Percentiles rank a stretch among this genome's conserved stretches.
Conservation (phyloP, 306 rosid genomes). For the Prunus kanzakura region DNA sequence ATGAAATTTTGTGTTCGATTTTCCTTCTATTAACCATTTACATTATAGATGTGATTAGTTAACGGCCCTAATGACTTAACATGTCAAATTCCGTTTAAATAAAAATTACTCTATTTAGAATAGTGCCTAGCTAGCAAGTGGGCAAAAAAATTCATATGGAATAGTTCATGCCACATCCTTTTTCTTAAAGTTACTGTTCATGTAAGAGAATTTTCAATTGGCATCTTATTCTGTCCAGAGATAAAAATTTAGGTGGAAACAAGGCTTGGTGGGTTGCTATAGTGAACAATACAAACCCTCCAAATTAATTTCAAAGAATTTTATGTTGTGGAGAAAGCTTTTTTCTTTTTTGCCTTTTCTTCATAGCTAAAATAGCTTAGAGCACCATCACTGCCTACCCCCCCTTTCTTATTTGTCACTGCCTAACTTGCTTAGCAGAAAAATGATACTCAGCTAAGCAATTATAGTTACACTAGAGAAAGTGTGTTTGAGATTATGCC, state of each 20-base stretch:
- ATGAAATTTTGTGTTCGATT: too few species aligned
- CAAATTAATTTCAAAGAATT: constrained; percentile 22
- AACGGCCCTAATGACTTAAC: neutral
- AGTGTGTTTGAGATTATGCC: constrained; percentile 26
- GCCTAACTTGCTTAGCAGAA: constrained; percentile 67
- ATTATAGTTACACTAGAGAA: constrained; percentile 34
- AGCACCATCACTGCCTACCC: constrained; percentile 31
- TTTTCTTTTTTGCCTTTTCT: neutral
- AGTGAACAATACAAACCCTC: constrained; percentile 26
- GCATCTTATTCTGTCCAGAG: constrained; percentile 21
- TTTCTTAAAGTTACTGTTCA: neutral
- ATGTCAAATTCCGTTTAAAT: neutral
- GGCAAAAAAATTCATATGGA: neutral
- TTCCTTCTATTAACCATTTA: too few species aligned
- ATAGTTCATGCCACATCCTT: neutral
- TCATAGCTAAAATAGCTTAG: constrained; percentile 4
- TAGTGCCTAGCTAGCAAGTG: neutral
- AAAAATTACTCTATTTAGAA: neutral
- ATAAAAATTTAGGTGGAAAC: constrained; percentile 14
- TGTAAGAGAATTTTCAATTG: constrained; percentile 11
- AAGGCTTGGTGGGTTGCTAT: constrained; percentile 23
- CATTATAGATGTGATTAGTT: neutral
- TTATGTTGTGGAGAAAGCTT: constrained; percentile 8
- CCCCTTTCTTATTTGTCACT: constrained; percentile 15
- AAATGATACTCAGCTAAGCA: constrained; percentile 35